phyloP scores from a whole-genome alignment of 371 early-diverging fungal species.

The Mortierella sp. region DNA sequence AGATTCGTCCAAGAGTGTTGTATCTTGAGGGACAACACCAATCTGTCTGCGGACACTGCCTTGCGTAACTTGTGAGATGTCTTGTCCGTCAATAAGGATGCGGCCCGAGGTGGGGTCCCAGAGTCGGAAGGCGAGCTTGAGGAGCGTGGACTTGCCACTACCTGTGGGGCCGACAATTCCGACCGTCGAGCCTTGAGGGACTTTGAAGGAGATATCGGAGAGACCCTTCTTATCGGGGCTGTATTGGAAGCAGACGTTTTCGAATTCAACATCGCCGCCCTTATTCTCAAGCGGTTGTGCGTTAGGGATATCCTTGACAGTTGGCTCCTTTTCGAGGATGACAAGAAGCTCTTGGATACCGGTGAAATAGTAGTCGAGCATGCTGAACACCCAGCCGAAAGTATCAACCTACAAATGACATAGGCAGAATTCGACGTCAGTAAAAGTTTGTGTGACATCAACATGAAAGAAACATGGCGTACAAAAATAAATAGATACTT shows the following conservation, averaged over 20 bases:
- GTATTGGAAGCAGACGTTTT: conserved; percentile 1
- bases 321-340: not conserved
- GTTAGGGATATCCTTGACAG: conserved; percentile 6
- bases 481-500: conserved; percentile 12
- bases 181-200: conserved; percentile 73
- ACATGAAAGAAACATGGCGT: not conserved
- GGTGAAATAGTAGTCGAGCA: not conserved
- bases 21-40: conserved; percentile 88
- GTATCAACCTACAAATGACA: not conserved
- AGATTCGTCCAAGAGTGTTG: conserved; percentile 81
- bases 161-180: conserved; percentile 83
- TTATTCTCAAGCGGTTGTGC: not conserved
- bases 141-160: conserved; percentile 79
- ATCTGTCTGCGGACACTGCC: conserved; percentile 74
- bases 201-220: conserved; percentile 69
- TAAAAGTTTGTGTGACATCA: not conserved
- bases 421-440: not conserved
- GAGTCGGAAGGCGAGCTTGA: conserved; percentile 78
- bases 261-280: not conserved
- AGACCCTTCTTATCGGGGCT: conserved; percentile 1
- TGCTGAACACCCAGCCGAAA: not conserved
- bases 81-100: conserved; percentile 82
- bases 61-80: conserved; percentile 78
- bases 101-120: conserved; percentile 76
- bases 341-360: not conserved